Base-by-base conservation (phyloP, 805 yeast genomes). In the Cyberlindnera euphorbiae region DNA sequence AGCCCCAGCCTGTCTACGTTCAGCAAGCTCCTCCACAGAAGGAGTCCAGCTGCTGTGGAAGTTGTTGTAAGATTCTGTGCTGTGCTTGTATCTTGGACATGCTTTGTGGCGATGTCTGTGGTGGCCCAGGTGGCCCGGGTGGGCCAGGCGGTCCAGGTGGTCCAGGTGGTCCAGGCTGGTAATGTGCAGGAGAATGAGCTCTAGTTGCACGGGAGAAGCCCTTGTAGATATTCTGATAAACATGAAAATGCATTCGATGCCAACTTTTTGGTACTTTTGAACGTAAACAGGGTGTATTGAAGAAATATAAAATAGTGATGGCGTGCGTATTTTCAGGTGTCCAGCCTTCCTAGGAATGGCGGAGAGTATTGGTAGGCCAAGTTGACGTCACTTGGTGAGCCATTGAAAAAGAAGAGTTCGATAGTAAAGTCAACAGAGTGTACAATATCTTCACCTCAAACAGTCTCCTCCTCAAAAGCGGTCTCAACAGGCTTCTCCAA, bases 401-500 rank as follows among this genome's bases (percentile, higher is more conserved):
- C n/a, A n/a, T n/a, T n/a, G n/a, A n/a, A n/a, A n/a, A n/a, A n/a
- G n/a, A n/a, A n/a, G n/a, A n/a, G n/a, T n/a, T n/a, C n/a, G n/a
- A n/a, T n/a, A n/a, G n/a, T n/a, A n/a, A n/a, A n/a, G n/a, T n/a
- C n/a, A n/a, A n/a, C n/a, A n/a, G n/a, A n/a, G n/a, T n/a, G n/a
- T n/a, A n/a, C n/a, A n/a, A n/a, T n/a, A n/a, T n/a, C n/a, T 31
- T 15, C 32, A 24, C 30, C 26, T 39, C 31, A 41, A 19, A 41
- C 44, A 17, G 44, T 36, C 41, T 82, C 86, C 58, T 87, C 96
- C 56, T 88, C 93, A 56, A 90, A 93, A 14, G 90, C 89, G 26
- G 90, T 79, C 65, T 93, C 97, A 42, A 89, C 80, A 15, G 98
- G 98, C 64, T 90, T 93, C 57, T 93, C 97, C 75, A 93, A 71